Evolutionary conservation across 2,329 filamentous ascomycete genomes (phyloP).

Genomic region (Bipolaris bicolor): DNA sequence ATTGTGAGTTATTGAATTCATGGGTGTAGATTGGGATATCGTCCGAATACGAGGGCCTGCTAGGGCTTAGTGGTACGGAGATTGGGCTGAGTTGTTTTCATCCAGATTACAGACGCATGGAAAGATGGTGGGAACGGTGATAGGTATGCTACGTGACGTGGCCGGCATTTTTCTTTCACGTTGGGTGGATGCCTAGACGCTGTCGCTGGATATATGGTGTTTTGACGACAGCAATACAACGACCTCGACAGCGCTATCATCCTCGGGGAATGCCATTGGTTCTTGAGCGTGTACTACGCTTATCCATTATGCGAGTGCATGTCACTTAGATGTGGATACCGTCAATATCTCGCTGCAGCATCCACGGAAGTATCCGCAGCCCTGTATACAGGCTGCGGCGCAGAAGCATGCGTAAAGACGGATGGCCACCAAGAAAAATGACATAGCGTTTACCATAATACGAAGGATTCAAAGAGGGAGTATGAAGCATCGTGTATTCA

Average conservation of each 20-base stretch:
- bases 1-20: background rate
- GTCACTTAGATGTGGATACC: conserved; percentile 4
- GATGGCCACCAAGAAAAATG: background rate
- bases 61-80: background rate
- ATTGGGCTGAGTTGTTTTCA: background rate
- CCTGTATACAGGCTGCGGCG: background rate
- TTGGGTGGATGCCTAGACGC: conserved; percentile 1
- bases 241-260: background rate
- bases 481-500: background rate
- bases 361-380: background rate
- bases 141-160: background rate
- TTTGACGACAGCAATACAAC: conserved; percentile 6
- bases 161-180: background rate
- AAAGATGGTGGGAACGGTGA: background rate
- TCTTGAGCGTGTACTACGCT: background rate
- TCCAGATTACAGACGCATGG: conserved; percentile 4
- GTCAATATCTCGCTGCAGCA: background rate
- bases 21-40: conserved; percentile 6
- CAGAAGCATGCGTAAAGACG: background rate
- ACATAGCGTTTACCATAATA: background rate
- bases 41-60: conserved; percentile 1
- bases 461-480: too few species aligned
- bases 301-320: conserved; percentile 5
- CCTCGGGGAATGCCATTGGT: conserved; percentile 9
- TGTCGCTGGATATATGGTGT: conserved; percentile 3